A percentile compares a stretch with the other conserved stretches of the same genome.
These are phyloP conservation scores for Firmiana major DNA, from an alignment of 345 rosid species.

Conservation along the genomic window DNA sequence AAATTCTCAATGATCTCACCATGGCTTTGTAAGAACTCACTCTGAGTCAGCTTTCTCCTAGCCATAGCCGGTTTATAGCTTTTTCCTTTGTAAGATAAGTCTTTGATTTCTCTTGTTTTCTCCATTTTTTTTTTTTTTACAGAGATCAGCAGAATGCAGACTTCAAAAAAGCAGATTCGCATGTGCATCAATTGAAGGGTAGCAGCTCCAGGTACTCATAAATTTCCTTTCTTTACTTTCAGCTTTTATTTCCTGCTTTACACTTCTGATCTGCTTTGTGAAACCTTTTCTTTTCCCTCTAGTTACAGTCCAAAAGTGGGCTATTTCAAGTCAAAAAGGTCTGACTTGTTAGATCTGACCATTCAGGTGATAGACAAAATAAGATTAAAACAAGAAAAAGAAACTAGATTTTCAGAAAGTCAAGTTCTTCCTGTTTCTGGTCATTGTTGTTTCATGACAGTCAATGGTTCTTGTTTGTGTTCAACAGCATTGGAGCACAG, in stretches of 20 bases:
- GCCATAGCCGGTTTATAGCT: not conserved
- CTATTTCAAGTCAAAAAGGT: not conserved
- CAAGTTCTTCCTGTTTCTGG: not conserved
- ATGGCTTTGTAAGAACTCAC: conserved; percentile 49
- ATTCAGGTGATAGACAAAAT: not conserved
- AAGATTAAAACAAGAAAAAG: not conserved
- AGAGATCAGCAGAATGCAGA: conserved; percentile 77
- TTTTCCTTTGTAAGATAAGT: not conserved
- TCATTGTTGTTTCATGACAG: conserved; percentile 5
- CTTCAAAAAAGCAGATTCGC: conserved; percentile 77
- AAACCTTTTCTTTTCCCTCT: not conserved
- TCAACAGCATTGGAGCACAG: conserved; percentile 87
- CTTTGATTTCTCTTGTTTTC: not conserved
- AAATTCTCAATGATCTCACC: conserved; percentile 79
- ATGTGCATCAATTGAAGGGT: conserved; percentile 96
- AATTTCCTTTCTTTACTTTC: not conserved
- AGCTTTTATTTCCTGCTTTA: not conserved
- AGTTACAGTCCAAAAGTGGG: not conserved
- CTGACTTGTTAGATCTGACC: conserved; percentile 12
- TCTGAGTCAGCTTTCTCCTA: not conserved
- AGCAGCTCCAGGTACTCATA: conserved; percentile 79
- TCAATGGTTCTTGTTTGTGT: conserved; percentile 16
- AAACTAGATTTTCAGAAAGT: not conserved
- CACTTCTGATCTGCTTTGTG: conserved; percentile 7
- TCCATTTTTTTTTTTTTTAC: not conserved